Evolutionary conservation across 2,329 filamentous ascomycete genomes (phyloP).

Genomic region (Sphaerulina populicola): DNA sequence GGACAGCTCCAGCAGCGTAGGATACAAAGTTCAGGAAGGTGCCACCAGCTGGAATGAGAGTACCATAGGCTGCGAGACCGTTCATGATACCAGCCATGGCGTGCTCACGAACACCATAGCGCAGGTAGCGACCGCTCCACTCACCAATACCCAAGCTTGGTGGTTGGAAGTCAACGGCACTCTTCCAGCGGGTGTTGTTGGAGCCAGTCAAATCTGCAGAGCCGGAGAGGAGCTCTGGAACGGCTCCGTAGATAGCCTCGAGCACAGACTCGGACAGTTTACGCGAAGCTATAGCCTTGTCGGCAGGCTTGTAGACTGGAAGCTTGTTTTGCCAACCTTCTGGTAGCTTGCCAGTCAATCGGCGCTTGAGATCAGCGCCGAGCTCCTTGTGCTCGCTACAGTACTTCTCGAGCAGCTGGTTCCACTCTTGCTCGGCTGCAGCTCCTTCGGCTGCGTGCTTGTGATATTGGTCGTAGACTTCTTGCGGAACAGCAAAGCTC

Average conservation of each 20-base stretch:
- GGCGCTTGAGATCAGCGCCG: conserved; percentile 71
- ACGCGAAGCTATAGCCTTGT: conserved; percentile 79
- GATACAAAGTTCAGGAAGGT: conserved; percentile 99
- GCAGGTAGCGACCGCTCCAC: conserved; percentile 83
- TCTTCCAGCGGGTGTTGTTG: conserved; percentile 98
- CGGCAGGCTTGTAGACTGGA: conserved; percentile 78
- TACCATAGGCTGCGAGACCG: conserved; percentile 91
- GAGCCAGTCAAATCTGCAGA: conserved; percentile 97
- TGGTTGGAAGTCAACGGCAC: conserved; percentile 93
- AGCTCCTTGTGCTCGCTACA: conserved; percentile 66
- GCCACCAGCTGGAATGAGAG: conserved; percentile 83
- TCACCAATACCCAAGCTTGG: conserved; percentile 76
- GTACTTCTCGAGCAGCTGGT: conserved; percentile 85
- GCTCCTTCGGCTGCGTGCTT: conserved; percentile 80
- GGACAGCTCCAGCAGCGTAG: conserved; percentile 89
- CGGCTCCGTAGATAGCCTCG: conserved; percentile 68
- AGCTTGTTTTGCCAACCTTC: conserved; percentile 94
- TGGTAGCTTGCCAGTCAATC: conserved; percentile 73
- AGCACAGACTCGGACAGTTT: conserved; percentile 95
- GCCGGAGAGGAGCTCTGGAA: conserved; percentile 90
- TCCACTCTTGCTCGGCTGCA: conserved; percentile 88
- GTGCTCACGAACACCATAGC: conserved; percentile 88
- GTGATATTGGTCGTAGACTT: conserved; percentile 86
- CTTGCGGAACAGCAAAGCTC: conserved; percentile 84
- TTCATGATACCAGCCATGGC: conserved; percentile 90